Base-by-base conservation (phyloP, 164 flowering plant species). In the Umbilicus rupestris region DNA sequence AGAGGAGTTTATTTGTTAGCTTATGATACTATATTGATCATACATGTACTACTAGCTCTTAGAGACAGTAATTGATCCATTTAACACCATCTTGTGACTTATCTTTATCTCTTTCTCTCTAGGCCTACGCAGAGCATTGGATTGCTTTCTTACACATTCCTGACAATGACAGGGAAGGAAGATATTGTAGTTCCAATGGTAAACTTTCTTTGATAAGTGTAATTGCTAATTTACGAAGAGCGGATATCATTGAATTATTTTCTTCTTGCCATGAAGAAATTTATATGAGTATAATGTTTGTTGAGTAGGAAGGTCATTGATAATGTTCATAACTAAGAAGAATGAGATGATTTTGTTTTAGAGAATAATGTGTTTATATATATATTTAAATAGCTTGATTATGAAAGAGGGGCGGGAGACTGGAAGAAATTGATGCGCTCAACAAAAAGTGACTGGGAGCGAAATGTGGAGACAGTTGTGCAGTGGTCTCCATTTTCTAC, bases 161-260 rank as follows among this genome's bases (percentile, higher is more conserved):
- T 92, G 77, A 80, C 79, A 79, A 79, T 81, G 73, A 89, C 96
- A 1, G 84, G 95, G 24, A 87, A 85, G 78, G 92, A 92, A 79
- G 98, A 92, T 76, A 92, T 92, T 66, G 83, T 89, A 42, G 98
- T 92, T 70, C 98, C 98, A 45, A 88, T 89, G 87, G 96, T 91
- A 86, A 81, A 67, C 50, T n/a, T 63, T 62, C 5, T 24, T 52
- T 2, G 6, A 9, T 24, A 26, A 2, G 8, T 10, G 30, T 52
- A 52, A 17, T 24, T 26, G 30, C 55, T 28, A 52, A n/a, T 52
- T 3, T 50, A 46, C 5, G 28, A 20, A 10, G 28, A 20, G 17
- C 4, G 4, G 16, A 26, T 62, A 31, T 3, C 24, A 33, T 17
- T 62, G 28, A 30, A 59, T 33, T 33, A 31, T 29, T 55, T 19